Evolutionary conservation across 1,284 basidiomycete species (phyloP).

Genomic region (Ganoderma multipileum): DNA sequence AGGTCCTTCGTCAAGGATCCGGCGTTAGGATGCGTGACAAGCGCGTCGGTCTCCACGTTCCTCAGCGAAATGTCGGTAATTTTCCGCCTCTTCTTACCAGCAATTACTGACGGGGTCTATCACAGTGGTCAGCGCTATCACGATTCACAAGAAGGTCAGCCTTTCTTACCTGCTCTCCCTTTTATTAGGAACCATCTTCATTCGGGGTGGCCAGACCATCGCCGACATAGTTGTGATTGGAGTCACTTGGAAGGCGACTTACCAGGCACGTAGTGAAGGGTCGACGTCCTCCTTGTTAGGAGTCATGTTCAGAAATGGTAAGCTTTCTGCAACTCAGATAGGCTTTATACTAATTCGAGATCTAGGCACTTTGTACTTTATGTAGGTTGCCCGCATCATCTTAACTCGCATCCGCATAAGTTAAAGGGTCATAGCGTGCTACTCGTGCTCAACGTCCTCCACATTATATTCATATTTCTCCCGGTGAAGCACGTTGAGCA

Average conservation of each 20-base stretch:
- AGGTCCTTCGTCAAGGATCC: neutral
- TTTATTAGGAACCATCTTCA: neutral
- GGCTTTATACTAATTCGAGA: neutral
- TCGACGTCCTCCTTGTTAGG: neutral
- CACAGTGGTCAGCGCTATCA: neutral
- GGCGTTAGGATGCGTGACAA: neutral
- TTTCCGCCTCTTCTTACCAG: too few relatives aligned
- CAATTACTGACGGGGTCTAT: neutral
- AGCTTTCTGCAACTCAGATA: neutral
- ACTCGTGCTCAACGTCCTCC: neutral
- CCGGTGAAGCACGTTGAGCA: neutral
- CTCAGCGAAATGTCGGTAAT: too few relatives aligned
- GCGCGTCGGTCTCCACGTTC: neutral
- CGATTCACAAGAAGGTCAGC: too few relatives aligned
- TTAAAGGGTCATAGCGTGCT: neutral
- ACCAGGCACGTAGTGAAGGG: neutral
- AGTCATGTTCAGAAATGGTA: slow-evolving; percentile 1
- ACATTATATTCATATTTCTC: neutral
- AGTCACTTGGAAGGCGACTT: slow-evolving; percentile 1
- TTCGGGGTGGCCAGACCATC: neutral
- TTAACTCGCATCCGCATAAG: neutral
- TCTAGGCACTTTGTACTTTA: neutral
- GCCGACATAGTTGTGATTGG: neutral
- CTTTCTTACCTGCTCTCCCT: too few relatives aligned
- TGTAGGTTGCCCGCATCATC: neutral